These are phyloP conservation scores for Immersiporthe knoxdaviesiana DNA, from an alignment of 2,329 filamentous ascomycete genomes.

Conservation along the genomic window DNA sequence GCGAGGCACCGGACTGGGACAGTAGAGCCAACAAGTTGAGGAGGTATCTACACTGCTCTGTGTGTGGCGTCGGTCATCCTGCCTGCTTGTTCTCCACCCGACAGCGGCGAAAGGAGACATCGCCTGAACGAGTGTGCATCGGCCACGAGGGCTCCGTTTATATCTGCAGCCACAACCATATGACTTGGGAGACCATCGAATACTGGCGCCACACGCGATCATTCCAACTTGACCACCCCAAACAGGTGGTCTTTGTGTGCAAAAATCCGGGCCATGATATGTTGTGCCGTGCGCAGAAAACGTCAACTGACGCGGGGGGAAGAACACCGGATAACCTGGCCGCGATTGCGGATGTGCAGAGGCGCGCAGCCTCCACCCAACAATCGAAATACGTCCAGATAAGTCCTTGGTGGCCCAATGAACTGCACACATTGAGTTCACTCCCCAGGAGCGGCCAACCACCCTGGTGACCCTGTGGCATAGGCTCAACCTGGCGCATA, in stretches of 20 bases:
- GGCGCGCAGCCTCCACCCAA: background rate
- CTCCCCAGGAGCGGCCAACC: background rate
- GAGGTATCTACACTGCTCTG: conserved; percentile 17
- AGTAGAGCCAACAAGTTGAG: background rate
- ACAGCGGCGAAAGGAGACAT: background rate
- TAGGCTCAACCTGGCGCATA: background rate
- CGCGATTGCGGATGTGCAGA: background rate
- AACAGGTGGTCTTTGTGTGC: background rate
- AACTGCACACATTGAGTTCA: conserved; percentile 7
- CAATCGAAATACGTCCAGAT: accelerated
- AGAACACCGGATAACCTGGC: background rate
- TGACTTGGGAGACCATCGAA: background rate
- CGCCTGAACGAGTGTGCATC: conserved; percentile 9
- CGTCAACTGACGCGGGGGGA: background rate
- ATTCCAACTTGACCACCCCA: background rate
- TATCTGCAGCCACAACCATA: background rate
- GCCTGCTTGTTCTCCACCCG: conserved; percentile 14
- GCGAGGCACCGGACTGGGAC: background rate
- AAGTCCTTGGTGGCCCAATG: background rate
- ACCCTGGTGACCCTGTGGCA: background rate
- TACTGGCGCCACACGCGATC: background rate
- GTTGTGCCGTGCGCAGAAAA: background rate
- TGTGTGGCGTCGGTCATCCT: conserved; percentile 8
- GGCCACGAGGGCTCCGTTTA: conserved; percentile 5
- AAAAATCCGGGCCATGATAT: background rate